Base-by-base conservation (phyloP, 164 flowering plant species). In the Vitis riparia region DNA sequence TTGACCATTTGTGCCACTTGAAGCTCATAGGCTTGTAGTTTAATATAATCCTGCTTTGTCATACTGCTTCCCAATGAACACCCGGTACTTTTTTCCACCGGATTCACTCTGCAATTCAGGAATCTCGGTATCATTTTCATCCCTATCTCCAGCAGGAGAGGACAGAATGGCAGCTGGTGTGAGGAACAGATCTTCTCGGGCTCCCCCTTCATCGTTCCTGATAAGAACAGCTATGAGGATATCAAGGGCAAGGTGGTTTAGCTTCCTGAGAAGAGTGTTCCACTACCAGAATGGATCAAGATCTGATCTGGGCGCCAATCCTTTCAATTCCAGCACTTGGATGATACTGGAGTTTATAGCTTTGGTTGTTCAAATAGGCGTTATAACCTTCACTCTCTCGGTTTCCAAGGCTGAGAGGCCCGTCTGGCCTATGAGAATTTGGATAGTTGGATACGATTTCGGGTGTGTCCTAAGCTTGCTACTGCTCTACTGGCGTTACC, bases 281-380 rank as follows among this genome's bases (percentile, higher is more conserved):
- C 96, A 90, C 53, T 90, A 95, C 83, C 99, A 95, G 78, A 95
- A 95, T 71, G 93, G 89, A 5, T 79, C 95, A 23, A 87, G 96
- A 61, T 91, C 97, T 12, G 89, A 88, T 60, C 86, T 91, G 15
- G 94, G 97, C 15, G 81, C 97, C 7, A 89, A 92, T 72, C 99
- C 99, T 60, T 91, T 88, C 76, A 88, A 93, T 79, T 85, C 96
- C 6, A 71, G 78, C 23, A 63, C 87, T 13, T 95, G 98, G 99
- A 89, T 93, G 82, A 66, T 76, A 53, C 49, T 88, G 79, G 98
- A 95, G 75, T 78, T 88, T 30, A n/a, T 86, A 27, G 82, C 87
- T 65, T 73, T 89, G 83, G 69, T 76, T n/a, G 71, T 86, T 67
- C 99, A 95, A 70, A 81, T 95, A 59, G 66, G 73, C 50, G 67